Evolutionary conservation across 2,329 filamentous ascomycete species (phyloP), one percentile per base, ranked within the genome.

Genomic region (Decorospora gaudefroyi): DNA sequence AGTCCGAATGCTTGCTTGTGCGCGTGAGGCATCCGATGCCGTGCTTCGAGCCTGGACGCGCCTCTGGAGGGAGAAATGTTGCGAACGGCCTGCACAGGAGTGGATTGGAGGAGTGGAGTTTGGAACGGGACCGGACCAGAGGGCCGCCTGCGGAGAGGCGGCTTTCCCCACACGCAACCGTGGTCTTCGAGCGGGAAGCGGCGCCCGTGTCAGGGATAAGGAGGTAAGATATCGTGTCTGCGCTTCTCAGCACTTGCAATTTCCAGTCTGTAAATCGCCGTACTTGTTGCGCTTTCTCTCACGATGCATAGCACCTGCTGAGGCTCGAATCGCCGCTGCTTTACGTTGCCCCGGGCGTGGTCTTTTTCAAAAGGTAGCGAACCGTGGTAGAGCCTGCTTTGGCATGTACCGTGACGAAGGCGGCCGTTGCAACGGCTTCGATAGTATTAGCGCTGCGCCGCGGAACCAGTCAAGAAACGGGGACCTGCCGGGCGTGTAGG

Each of bases 381-480:
- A 58, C 56, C 55, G 56, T 55, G 54, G 57, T 55, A 46, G 46
- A 42, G 22, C 19, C 25, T 30, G 35, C 16, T 17, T 37, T 50
- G 38, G 37, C 42, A 36, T 26, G 23, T 9, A 38, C 49, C 42
- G 36, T 27, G 39, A 57, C 46, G 51, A 46, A 53, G 53, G 46
- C 42, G 34, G 29, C 44, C 41, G 55, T 54, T 46, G 33, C 30
- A 38, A 42, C 29, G 42, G 42, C 32, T 49, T 48, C 21, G 37
- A 33, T 37, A 23, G 27, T 18, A 35, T 28, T 52, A 60, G 51
- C 39, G 49, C 36, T 47, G 39, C 42, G 40, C 44, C 49, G 48
- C 36, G 42, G 22, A 33, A 39, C 54, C 45, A 54, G 48, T 40
- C 38, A 45, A 42, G 47, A 32, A 42, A 33, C 28, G 17, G 30